phyloP scores from a whole-genome alignment of 495 filamentous ascomycete genomes.

The Aspergillus carlsbadensis region DNA sequence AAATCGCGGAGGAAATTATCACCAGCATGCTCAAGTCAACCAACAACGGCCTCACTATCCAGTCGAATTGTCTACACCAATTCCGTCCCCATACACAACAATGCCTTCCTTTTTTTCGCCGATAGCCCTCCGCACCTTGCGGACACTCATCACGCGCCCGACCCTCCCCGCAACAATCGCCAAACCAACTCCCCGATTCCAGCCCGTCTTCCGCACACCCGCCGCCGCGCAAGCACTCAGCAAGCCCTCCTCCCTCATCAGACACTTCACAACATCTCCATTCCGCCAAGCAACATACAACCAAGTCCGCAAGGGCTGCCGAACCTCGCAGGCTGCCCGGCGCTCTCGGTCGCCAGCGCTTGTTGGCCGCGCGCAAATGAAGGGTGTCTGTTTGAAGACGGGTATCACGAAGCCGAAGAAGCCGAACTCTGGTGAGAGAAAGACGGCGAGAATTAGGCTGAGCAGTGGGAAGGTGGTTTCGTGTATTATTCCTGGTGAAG shows the following conservation, averaged over 20 bases:
- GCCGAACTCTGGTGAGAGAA: constrained; percentile 93
- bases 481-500: constrained; percentile 93
- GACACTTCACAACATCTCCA: constrained; percentile 47
- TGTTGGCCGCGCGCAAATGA: constrained; percentile 72
- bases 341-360: constrained; percentile 85
- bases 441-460: constrained; percentile 84
- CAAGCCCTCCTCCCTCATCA: constrained; percentile 17
- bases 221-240: constrained; percentile 19
- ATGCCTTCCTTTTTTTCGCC: constrained; percentile 42
- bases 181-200: constrained; percentile 32
- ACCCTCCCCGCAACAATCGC: constrained; percentile 16
- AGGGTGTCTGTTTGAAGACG: constrained; percentile 93
- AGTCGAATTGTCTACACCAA: not conserved
- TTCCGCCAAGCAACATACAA: constrained; percentile 48
- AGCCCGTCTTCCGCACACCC: constrained; percentile 35
- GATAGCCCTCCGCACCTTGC: constrained; percentile 38
- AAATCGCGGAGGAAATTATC: constrained; percentile 18
- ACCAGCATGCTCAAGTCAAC: not conserved
- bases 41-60: not conserved
- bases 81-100: constrained; percentile 1
- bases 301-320: constrained; percentile 67
- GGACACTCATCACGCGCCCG: constrained; percentile 38
- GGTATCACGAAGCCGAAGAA: constrained; percentile 94
- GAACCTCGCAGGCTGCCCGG: constrained; percentile 70
- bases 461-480: constrained; percentile 84